phyloP scores from a whole-genome alignment of 371 early-diverging fungal genomes.

The Mortierella sp. region DNA sequence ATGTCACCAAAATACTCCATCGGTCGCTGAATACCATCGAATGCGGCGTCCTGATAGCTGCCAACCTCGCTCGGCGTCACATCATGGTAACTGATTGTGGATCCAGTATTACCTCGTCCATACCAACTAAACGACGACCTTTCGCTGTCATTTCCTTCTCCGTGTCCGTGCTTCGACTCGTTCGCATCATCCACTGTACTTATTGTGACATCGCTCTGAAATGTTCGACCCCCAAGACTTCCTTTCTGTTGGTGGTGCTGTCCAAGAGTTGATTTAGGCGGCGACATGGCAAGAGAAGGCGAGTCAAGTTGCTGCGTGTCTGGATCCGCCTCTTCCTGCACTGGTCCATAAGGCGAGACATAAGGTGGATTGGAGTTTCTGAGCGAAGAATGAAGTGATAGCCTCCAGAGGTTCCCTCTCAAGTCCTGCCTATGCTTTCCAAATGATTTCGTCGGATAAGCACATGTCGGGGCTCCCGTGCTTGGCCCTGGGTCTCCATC shows the following conservation, averaged over 20 bases:
- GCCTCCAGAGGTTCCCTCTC: slow-evolving; percentile 25
- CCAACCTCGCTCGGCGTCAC: slow-evolving; percentile 29
- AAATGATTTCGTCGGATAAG: slow-evolving; percentile 10
- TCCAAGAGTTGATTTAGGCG: not conserved
- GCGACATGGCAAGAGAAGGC: not conserved
- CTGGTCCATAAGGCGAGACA: slow-evolving; percentile 17
- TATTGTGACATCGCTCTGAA: slow-evolving; percentile 3
- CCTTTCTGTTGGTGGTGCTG: slow-evolving; percentile 7
- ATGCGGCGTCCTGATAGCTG: slow-evolving; percentile 20
- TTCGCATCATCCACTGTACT: slow-evolving; percentile 10
- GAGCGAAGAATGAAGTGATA: slow-evolving; percentile 30
- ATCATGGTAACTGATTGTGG: slow-evolving; percentile 41
- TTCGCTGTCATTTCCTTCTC: slow-evolving; percentile 23
- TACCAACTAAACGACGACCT: slow-evolving; percentile 44
- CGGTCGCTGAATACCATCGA: slow-evolving; percentile 1
- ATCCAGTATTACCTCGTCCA: slow-evolving; percentile 41
- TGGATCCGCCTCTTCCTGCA: slow-evolving; percentile 11
- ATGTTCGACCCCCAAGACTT: slow-evolving; percentile 8
- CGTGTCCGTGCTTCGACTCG: slow-evolving; percentile 8
- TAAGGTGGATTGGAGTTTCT: slow-evolving; percentile 19
- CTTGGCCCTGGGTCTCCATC: slow-evolving; percentile 17
- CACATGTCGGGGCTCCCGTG: not conserved
- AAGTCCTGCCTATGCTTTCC: slow-evolving; percentile 20
- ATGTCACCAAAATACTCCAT: slow-evolving; percentile 9
- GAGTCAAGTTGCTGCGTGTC: slow-evolving; percentile 6